Evolutionary conservation across 2,329 filamentous ascomycete species (phyloP).

Genomic region (Amesomyces nigricolor): DNA sequence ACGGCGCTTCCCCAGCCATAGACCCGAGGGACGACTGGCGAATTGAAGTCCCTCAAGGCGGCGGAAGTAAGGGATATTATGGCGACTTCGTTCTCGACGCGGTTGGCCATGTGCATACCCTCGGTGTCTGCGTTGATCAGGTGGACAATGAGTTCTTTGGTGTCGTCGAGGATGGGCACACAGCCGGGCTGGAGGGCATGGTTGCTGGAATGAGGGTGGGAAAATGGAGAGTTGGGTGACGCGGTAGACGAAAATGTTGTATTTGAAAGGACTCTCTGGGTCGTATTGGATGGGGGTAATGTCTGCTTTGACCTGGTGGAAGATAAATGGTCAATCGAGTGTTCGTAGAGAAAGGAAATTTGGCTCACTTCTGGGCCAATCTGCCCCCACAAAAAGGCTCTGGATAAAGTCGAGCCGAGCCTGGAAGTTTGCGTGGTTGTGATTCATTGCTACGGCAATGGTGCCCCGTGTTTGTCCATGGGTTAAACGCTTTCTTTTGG

Average conservation of each 20-base stretch:
- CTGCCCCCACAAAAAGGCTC: too few relatives aligned
- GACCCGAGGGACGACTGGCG: constrained; percentile 29
- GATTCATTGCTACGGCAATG: constrained; percentile 3
- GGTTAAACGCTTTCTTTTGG: too few relatives aligned
- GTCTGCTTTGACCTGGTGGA: constrained; percentile 1
- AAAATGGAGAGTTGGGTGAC: constrained; percentile 16
- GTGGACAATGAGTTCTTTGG: constrained; percentile 30
- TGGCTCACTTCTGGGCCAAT: background rate
- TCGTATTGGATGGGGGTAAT: constrained; percentile 31
- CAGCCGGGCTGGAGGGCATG: constrained; percentile 19
- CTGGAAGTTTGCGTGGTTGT: constrained; percentile 12
- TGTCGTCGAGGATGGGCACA: constrained; percentile 26
- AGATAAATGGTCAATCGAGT: background rate
- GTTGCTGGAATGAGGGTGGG: too few relatives aligned
- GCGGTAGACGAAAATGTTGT: constrained; percentile 35
- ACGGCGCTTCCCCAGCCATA: constrained; percentile 25
- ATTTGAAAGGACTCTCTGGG: constrained; percentile 30
- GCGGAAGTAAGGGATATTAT: constrained; percentile 28
- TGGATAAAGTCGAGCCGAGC: constrained; percentile 15
- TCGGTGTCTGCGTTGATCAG: constrained; percentile 31
- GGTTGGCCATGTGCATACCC: constrained; percentile 27
- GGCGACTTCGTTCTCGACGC: constrained; percentile 33
- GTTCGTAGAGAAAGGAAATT: background rate
- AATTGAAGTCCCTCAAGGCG: constrained; percentile 27
- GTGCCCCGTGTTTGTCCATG: too few relatives aligned